Evolutionary conservation across 2,329 filamentous ascomycete genomes (phyloP).

Genomic region (Neofusicoccum sp.): DNA sequence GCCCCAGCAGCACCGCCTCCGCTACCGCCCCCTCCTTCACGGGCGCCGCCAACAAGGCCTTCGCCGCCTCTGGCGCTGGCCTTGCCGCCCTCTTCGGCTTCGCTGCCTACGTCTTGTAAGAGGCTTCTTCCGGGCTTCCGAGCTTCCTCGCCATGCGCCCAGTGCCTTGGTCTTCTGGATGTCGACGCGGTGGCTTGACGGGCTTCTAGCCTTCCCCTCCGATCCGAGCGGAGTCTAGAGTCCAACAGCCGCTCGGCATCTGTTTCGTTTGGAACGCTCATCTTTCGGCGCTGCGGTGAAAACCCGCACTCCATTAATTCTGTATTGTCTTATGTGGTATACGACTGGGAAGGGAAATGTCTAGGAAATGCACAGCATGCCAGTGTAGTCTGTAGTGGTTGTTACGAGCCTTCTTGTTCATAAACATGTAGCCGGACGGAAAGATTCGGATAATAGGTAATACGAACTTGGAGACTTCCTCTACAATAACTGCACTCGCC

Average conservation of each 20-base stretch:
- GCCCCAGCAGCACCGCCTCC: conserved; percentile 21
- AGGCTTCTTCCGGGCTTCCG: conserved; percentile 8
- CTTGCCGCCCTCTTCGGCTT: conserved; percentile 54
- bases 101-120: conserved; percentile 42
- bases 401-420: not conserved
- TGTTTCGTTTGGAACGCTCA: not conserved
- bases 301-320: not conserved
- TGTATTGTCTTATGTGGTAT: conserved; percentile 7
- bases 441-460: not conserved
- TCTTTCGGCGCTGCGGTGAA: not conserved
- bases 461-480: not conserved
- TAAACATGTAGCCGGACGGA: not conserved
- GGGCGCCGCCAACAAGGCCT: conserved; percentile 51
- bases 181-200: conserved; percentile 5
- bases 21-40: conserved; percentile 43
- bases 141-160: not conserved
- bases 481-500: not conserved
- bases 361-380: not conserved
- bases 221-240: not conserved
- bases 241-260: not conserved
- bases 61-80: conserved; percentile 49
- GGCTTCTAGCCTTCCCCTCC: not conserved
- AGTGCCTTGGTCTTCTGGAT: not conserved
- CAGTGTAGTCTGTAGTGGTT: not conserved
- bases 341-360: conserved; percentile 8